Base-by-base conservation (phyloP, 2,329 filamentous ascomycete genomes). In the Clonostachys solani region DNA sequence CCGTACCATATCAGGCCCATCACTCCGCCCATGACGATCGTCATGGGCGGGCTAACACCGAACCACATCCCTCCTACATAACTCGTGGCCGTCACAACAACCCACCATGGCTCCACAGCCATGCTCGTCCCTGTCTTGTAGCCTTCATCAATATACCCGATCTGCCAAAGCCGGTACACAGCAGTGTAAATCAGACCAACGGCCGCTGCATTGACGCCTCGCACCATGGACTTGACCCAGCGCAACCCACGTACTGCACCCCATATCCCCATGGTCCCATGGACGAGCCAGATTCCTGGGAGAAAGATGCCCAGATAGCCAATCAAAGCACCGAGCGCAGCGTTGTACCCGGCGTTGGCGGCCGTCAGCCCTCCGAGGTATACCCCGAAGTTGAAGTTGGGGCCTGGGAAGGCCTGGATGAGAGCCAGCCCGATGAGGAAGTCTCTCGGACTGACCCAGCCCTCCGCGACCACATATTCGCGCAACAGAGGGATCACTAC, bases 401-500 rank as follows among this genome's bases (percentile, higher is more conserved):
- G 66, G 1, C 66, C 66, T 0, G 86, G 86, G 48, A 89, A 86
- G 0, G 83, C 77, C 61, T 90, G 86, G 16, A 82, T 84, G 46
- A 90, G 74, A 8, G 86, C 87, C 0, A 90, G 76, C 0, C 86
- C 86, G 43, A 89, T 80, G 1, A 90, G 69, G 58, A 90, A 89
- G 58, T 90, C 84, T 5, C 86, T 76, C 0, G 83, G 72, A 0
- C 75, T 79, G 0, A 90, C 85, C 85, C 85, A 90, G 7, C 82
- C 81, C 19, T 84, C 81, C 0, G 75, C 72, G 0, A 89, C 86
- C 35, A 89, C 69, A 54, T 80, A 81, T 50, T 82, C 75, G 16
- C 80, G 71, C 2, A 86, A 67, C 0, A 86, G 70, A 0, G 83
- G 82, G 41, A 86, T 84, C 0, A 86, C 82, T 1, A 85, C 81